phyloP scores from a whole-genome alignment of 495 filamentous ascomycete species.

The Hyaloscypha hepaticicola region DNA sequence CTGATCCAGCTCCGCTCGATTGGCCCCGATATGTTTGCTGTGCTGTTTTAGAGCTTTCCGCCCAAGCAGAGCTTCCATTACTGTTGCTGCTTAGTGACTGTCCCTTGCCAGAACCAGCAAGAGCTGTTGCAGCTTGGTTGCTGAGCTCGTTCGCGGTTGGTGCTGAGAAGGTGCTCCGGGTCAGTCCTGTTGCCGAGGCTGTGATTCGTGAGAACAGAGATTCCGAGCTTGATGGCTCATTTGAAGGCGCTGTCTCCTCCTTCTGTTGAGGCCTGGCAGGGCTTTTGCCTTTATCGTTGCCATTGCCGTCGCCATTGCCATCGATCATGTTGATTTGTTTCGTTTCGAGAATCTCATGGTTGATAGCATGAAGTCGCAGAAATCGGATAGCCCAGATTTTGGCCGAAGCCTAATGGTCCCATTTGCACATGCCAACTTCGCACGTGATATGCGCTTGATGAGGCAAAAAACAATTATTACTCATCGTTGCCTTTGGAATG shows the following conservation, averaged over 20 bases:
- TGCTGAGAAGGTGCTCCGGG: conserved; percentile 17
- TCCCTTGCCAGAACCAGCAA: conserved; percentile 25
- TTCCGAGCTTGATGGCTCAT: conserved; percentile 2
- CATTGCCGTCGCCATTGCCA: conserved; percentile 23
- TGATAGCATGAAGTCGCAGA: background rate
- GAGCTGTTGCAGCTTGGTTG: conserved; percentile 10
- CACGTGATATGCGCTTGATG: background rate
- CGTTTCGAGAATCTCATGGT: background rate
- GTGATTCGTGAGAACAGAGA: conserved; percentile 29
- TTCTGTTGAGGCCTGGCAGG: conserved; percentile 6
- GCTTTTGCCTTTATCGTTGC: conserved; percentile 30
- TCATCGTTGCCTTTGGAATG: background rate
- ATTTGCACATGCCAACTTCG: conserved; percentile 10
- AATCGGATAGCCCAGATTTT: background rate
- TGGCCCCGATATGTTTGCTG: conserved; percentile 2
- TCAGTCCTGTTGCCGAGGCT: conserved; percentile 27
- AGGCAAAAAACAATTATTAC: background rate
- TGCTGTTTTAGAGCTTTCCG: conserved; percentile 19
- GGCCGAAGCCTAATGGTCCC: background rate
- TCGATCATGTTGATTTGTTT: conserved; percentile 12
- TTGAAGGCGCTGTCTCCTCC: background rate
- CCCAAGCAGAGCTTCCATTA: conserved; percentile 14
- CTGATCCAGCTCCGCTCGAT: background rate
- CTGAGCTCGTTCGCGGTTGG: conserved; percentile 23
- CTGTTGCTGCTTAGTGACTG: conserved; percentile 5